These are phyloP conservation scores for Friedmanniomyces simplex DNA, from an alignment of 495 filamentous ascomycete genomes.

Conservation along the genomic window DNA sequence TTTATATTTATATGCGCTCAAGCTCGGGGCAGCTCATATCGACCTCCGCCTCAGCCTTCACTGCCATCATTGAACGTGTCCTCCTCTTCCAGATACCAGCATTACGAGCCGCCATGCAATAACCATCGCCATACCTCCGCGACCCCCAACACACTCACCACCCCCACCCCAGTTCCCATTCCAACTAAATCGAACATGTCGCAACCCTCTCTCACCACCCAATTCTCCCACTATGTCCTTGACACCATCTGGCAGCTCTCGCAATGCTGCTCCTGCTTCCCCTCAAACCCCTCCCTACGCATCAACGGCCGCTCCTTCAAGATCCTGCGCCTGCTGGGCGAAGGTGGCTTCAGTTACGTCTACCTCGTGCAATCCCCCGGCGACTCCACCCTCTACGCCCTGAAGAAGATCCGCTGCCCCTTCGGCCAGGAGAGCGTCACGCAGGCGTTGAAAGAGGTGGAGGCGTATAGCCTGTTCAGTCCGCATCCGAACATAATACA, in stretches of 20 bases:
- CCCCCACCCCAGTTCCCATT: neutral
- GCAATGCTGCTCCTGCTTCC: conserved; percentile 92
- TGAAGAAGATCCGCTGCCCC: conserved; percentile 97
- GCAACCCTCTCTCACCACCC: conserved; percentile 34
- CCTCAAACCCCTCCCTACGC: conserved; percentile 81
- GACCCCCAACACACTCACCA: neutral
- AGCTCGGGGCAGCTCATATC: neutral
- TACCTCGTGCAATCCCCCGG: conserved; percentile 91
- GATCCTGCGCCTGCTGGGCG: conserved; percentile 82
- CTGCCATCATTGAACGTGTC: neutral
- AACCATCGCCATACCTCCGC: neutral
- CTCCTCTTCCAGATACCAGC: neutral
- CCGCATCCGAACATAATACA: conserved; percentile 80
- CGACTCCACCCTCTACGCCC: conserved; percentile 71
- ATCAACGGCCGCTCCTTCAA: conserved; percentile 95
- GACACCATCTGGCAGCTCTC: conserved; percentile 85
- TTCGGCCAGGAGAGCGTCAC: conserved; percentile 94
- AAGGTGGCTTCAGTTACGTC: conserved; percentile 82
- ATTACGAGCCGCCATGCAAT: neutral
- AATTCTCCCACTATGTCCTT: conserved; percentile 49
- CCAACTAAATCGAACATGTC: conserved; percentile 5
- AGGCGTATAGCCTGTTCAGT: conserved; percentile 85
- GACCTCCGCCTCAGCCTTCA: neutral
- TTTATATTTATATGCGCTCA: neutral
- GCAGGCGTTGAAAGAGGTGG: conserved; percentile 89